Base-by-base conservation (phyloP, 2,329 filamentous ascomycete genomes). In the Pseudodiploospora longispora region DNA sequence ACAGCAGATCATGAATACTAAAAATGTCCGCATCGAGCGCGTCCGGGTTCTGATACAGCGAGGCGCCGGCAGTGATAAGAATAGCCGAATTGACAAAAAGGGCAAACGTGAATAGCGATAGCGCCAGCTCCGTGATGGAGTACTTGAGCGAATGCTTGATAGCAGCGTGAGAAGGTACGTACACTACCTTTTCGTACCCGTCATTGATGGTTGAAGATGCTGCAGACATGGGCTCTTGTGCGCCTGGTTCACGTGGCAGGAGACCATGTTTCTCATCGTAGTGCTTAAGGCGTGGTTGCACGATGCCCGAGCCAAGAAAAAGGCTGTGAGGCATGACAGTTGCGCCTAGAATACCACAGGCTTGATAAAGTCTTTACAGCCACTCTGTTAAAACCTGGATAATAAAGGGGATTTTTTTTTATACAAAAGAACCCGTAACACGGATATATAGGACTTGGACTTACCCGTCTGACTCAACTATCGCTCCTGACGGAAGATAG, bases 41-140 rank as follows among this genome's bases (percentile, higher is more conserved):
- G 3, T 76, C 72, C 0, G 72, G 59, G 35, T 76, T 76, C 4
- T 74, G 63, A 58, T 83, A 89, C 0, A 95, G 74, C 0, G 85
- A 83, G 1, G 86, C 80, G 27, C 88, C 89, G 0, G 89, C 83
- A 9, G 89, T 82, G 53, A 93, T 88, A 10, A 93, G 73, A 55
- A 93, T 91, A 32, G 86, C 76, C 43, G 80, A 85, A 67, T 93
- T 93, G 56, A 91, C 84, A 56, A 93, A 93, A 4, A 93, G 74
- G 0, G 87, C 87, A 59, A 91, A 90, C 0, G 85, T 87, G 59
- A 89, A 87, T 32, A 93, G 80, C 0, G 83, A 85, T 10, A 88
- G 58, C 6, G 77, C 69, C 7, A 90, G 68, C 59, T 93, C 87
- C 19, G 75, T 66, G 45, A 86, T 80, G 4, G 83, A 86, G 59